Evolutionary conservation across 2,329 filamentous ascomycete genomes (phyloP), one percentile per base, ranked within the genome.

Genomic region (Aspergillus floridensis): DNA sequence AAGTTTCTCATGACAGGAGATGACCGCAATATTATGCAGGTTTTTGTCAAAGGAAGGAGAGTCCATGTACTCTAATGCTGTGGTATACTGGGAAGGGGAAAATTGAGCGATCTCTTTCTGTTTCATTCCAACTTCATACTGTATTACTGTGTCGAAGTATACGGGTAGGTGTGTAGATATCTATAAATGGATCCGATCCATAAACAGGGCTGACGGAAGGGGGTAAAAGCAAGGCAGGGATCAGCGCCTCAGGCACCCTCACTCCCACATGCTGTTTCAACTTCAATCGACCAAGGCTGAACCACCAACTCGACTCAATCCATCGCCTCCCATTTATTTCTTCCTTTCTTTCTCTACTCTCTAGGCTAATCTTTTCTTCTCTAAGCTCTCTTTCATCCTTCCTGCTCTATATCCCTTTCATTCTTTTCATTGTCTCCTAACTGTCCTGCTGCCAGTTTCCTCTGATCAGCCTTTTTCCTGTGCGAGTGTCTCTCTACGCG

Each of bases 1-100:
- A 88, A 88, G 74, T 88, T 86, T 60, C 65, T 88, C 31, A 87
- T 88, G 84, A 87, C 85, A 2, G 86, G 84, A 0, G 86, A 88
- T 67, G 86, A 88, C 66, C 76, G 86, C 4, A 88, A 88, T 63
- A 84, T 88, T 54, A 66, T 69, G 0, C 68, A 77, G 21, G 86
- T 88, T 0, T 87, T 78, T 70, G 82, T 87, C 0, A 67, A 71
- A 6, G 85, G 85, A 1, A 70, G 74, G 11, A 70, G 65, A 14
- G 74, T 79, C 14, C 41, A 55, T 47, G 19, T 47, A 29, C 24
- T 19, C 2, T 19, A 11, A 31, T 32, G 11, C 5, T n/a, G 48
- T 11, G 26, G 26, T 35, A 35, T 35, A 35, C 4, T 12, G 32
- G 12, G 2, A 16, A 22, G 4, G 22, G 12, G 12, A 35, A 14